Evolutionary conservation across 2,329 filamentous ascomycete species (phyloP), one percentile per base, ranked within the genome.

Genomic region (Ophiostoma triangulosporum): DNA sequence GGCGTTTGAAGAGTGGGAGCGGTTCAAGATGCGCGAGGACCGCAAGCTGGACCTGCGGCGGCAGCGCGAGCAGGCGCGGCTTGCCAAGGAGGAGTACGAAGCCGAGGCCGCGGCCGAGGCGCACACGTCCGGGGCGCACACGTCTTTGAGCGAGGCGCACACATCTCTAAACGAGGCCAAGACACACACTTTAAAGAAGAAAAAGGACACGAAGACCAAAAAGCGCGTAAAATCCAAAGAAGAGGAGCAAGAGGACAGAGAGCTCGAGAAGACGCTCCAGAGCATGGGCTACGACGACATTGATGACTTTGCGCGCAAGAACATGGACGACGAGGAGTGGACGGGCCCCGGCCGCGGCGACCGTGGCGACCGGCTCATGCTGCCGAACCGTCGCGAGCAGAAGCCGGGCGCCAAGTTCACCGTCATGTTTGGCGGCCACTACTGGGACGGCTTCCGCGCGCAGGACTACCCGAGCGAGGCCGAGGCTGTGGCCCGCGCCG

Each of bases 401-500:
- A 31, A 31, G 22, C 22, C 31, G 0, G 88, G 87, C 24, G 95
- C 88, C 14, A 95, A 95, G 66, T 69, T 97, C 52, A 95, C 91
- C 15, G 86, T 97, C 61, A 95, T 98, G 81, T 73, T 98, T 54
- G 93, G 93, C 56, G 93, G 93, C 1, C 89, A 96, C 69, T 88
- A 87, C 77, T 97, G 88, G 88, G 76, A 88, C 64, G 76, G 72
- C 55, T 61, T 59, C 46, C 62, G 57, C 2, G 51, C 61, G 1
- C 51, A 55, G 9, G 69, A 72, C 36, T 79, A 78, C 54, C 89
- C 88, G 0, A 70, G 76, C 50, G 74, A 82, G 57, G 72, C 82
- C 14, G 76, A 86, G 59, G 88, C 81, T 15, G 70, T 86, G 26
- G 64, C 68, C 6, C 84, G 91, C 76, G 88, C 90, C 32, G 77